Percentiles rank a stretch among this genome's conserved stretches.
Evolutionary conservation across 2,329 filamentous ascomycete species (phyloP).

Genomic region (Fusarium sp.): DNA sequence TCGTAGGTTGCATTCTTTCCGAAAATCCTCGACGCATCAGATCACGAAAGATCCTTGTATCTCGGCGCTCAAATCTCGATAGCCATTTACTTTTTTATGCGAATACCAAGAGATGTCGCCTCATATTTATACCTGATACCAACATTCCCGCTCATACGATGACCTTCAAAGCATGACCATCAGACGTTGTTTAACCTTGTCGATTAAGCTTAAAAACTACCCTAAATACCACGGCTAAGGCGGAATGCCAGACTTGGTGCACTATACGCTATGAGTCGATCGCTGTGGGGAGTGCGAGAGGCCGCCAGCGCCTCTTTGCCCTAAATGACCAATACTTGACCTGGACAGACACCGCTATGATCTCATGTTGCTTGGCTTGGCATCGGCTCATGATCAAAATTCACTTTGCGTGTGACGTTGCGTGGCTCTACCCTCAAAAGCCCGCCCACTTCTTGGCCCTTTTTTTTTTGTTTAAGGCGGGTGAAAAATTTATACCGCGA

Average conservation of each 20-base stretch:
- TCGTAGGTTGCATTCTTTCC: constrained; percentile 9
- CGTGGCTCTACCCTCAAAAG: constrained; percentile 38
- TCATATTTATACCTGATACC: not conserved
- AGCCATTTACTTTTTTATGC: not conserved
- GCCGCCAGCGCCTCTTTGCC: constrained; percentile 24
- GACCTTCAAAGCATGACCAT: not conserved
- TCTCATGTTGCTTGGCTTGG: constrained; percentile 33
- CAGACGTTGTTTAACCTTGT: constrained; percentile 19
- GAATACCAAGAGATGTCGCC: not conserved
- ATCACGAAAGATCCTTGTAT: not conserved
- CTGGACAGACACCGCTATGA: constrained; percentile 15
- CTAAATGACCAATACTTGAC: constrained; percentile 11
- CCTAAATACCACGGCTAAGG: constrained; percentile 17
- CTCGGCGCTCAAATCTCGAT: constrained; percentile 1
- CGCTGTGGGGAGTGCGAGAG: constrained; percentile 18
- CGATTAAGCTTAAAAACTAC: constrained; percentile 30
- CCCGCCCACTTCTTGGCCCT: constrained; percentile 24
- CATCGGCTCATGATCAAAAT: constrained; percentile 35
- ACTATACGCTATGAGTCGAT: constrained; percentile 7
- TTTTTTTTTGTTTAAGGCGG: constrained; percentile 7
- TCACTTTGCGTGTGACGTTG: constrained; percentile 29
- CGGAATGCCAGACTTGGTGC: constrained; percentile 26
- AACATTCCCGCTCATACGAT: not conserved
- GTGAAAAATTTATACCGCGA: constrained; percentile 12
- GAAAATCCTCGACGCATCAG: constrained; percentile 2